These are phyloP conservation scores for Nissolia schottii DNA, from an alignment of 306 rosid genomes.

Conservation along the genomic window DNA sequence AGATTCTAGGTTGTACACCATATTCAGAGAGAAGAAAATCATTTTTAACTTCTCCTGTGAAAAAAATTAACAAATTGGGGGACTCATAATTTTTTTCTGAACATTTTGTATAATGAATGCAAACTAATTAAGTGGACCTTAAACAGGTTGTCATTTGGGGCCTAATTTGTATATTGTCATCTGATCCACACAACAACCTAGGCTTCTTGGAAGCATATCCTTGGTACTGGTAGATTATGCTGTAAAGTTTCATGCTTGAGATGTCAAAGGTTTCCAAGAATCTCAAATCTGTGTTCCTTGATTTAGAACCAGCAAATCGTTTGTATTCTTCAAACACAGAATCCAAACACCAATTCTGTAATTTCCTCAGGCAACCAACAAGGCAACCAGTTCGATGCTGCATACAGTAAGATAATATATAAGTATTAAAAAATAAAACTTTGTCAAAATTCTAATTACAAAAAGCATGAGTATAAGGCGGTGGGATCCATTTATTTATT, in stretches of 20 bases:
- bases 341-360: constrained; percentile 74
- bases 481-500: too few species aligned
- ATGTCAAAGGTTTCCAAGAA: constrained; percentile 54
- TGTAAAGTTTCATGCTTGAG: constrained; percentile 54
- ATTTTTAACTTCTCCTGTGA: too few species aligned
- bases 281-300: constrained; percentile 53
- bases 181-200: constrained; percentile 43
- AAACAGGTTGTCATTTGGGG: constrained; percentile 43
- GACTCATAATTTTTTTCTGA: too few species aligned
- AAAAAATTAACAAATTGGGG: too few species aligned
- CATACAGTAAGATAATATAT: not conserved
- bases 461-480: too few species aligned
- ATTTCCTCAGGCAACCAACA: constrained; percentile 74
- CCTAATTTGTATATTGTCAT: constrained; percentile 52
- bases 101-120: not conserved
- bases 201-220: constrained; percentile 64
- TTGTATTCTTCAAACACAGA: constrained; percentile 71
- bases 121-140: not conserved
- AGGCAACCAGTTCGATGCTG: constrained; percentile 84
- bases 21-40: too few species aligned
- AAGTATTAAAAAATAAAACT: not conserved
- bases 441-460: too few species aligned
- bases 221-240: constrained; percentile 69
- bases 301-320: constrained; percentile 61
- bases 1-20: too few species aligned